Evolutionary conservation across 2,329 filamentous ascomycete species (phyloP), one percentile per base, ranked within the genome.

Genomic region (Pestalotiopsis sp.): DNA sequence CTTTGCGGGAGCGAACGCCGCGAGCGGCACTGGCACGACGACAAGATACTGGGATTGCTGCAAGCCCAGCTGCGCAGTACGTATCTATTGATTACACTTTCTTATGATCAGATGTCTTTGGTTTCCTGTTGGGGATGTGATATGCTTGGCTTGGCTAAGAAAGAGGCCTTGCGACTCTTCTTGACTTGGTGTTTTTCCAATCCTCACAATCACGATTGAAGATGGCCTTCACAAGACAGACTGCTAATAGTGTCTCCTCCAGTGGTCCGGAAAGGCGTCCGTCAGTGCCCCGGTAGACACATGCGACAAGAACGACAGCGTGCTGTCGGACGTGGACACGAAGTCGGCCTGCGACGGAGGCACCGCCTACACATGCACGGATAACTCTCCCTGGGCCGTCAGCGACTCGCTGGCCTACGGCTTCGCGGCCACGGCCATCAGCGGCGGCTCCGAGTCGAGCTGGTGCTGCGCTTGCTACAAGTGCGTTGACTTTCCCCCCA

Each of bases 401-500:
- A 84, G 80, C 71, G 81, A 84, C 66, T 81, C 77, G 9, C 72
- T 88, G 14, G 82, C 86, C n/a, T 88, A 88, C 72, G 87, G 87
- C 3, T 89, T 85, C 71, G 86, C 86, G 1, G 86, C 87, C 38
- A 84, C 84, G 4, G 82, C 77, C 67, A 82, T 88, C 69, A 71
- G 73, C 0, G 83, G 83, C 25, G 79, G 81, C 11, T 81, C 76
- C 12, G 86, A 88, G 73, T 78, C 79, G 13, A 78, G 75, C 17
- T 87, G 85, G 82, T 89, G 87, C 76, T 89, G 87, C 76, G 83
- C 83, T 64, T 89, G 87, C 77, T 89, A 88, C 74, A 81, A 87
- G 76, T 79, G 20, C 20, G 20, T 23, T 23, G 20, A 23, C 20
- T 23, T 23, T 23, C 20, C 20, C 20, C 20, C 31, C 31, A 9